These are phyloP conservation scores for Aspergillus calidoustus DNA, from an alignment of 2,329 filamentous ascomycete species.

Conservation along the genomic window DNA sequence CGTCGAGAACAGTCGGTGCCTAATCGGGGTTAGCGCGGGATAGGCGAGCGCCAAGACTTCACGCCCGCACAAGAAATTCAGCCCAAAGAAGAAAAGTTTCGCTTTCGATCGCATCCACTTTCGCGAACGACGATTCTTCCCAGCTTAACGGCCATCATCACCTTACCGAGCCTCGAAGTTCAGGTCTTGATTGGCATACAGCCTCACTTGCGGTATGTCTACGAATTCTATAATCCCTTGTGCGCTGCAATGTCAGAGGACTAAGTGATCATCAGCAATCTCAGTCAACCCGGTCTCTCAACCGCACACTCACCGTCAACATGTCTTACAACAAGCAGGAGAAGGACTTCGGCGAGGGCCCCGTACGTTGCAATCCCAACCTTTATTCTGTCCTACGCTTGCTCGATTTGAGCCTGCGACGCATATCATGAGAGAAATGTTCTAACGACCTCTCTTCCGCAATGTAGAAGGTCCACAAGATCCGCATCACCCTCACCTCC, in stretches of 20 bases:
- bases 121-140: conserved; percentile 3
- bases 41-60: conserved; percentile 45
- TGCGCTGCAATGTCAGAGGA: background rate
- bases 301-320: conserved; percentile 50
- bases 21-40: conserved; percentile 41
- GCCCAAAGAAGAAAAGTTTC: conserved; percentile 15
- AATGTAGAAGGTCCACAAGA: conserved; percentile 86
- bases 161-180: conserved; percentile 77
- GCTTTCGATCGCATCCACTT: conserved; percentile 20
- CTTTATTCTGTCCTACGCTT: background rate
- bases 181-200: conserved; percentile 76
- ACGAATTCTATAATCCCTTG: background rate
- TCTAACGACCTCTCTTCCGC: conserved; percentile 25
- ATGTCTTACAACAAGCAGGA: conserved; percentile 98
- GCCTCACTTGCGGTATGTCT: conserved; percentile 32
- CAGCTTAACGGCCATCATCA: conserved; percentile 63
- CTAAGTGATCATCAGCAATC: conserved; percentile 22
- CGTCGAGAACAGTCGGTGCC: conserved; percentile 23
- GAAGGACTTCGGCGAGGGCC: conserved; percentile 90
- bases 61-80: conserved; percentile 32
- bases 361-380: conserved; percentile 60
- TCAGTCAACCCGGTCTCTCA: conserved; percentile 31
- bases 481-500: conserved; percentile 95
- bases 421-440: conserved; percentile 2
- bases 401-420: background rate